phyloP scores from a whole-genome alignment of 1,284 basidiomycete genomes.

The Sanghuangporus weigelae region DNA sequence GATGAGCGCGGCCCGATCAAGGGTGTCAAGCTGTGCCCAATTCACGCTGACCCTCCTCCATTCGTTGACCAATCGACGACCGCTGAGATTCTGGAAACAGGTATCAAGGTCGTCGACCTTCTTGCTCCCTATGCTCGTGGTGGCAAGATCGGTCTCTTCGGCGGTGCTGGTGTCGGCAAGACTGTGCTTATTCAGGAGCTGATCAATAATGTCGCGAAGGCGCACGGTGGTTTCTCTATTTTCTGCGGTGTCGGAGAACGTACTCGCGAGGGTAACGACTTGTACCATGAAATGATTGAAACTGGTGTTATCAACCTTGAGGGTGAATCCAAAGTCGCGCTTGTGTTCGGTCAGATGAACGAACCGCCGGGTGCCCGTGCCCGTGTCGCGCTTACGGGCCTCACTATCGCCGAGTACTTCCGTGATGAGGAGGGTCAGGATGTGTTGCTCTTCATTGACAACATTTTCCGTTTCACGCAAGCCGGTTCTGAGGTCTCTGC shows the following conservation, averaged over 20 bases:
- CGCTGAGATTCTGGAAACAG: conserved; percentile 97
- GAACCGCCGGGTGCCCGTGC: conserved; percentile 99
- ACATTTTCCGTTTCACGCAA: conserved; percentile 99
- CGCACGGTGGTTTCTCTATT: conserved; percentile 99
- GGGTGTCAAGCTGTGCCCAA: conserved; percentile 85
- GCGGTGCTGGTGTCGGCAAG: conserved; percentile 99
- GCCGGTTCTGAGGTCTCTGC: conserved; percentile 99
- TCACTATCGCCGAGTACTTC: conserved; percentile 99
- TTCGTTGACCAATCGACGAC: conserved; percentile 99
- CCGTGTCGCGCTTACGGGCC: conserved; percentile 97
- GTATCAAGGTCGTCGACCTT: conserved; percentile 99
- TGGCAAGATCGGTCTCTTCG: conserved; percentile 99
- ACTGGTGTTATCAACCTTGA: conserved; percentile 99
- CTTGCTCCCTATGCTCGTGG: conserved; percentile 99
- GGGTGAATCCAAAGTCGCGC: conserved; percentile 98
- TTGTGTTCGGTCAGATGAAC: conserved; percentile 99
- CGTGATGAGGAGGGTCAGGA: conserved; percentile 99
- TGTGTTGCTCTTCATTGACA: conserved; percentile 99
- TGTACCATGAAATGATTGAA: conserved; percentile 99
- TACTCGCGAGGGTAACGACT: conserved; percentile 99
- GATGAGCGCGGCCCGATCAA: conserved; percentile 99
- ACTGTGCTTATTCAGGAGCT: conserved; percentile 98
- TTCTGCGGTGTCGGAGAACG: conserved; percentile 99
- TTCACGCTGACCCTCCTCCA: conserved; percentile 93
- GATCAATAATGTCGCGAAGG: conserved; percentile 99